These are phyloP conservation scores for Entomortierella beljakovae DNA, from an alignment of 192 early-diverging fungal species.

Conservation along the genomic window DNA sequence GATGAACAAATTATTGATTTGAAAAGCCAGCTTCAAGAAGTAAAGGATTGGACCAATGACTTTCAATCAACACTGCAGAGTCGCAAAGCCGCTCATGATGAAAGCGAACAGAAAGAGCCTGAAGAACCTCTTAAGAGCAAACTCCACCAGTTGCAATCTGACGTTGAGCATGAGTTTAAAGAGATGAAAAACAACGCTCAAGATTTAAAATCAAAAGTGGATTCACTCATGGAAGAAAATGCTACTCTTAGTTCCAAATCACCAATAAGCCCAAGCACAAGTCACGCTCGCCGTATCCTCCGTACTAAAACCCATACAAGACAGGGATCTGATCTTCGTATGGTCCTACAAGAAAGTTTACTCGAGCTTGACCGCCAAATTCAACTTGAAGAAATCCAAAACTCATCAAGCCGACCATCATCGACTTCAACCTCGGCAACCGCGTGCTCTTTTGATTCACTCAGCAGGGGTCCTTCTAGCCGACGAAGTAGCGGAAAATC, in stretches of 20 bases:
- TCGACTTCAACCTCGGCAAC: slow-evolving; percentile 8
- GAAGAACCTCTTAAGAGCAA: slow-evolving; percentile 1
- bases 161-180: slow-evolving; percentile 31
- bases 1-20: slow-evolving; percentile 15
- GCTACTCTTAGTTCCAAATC: neutral
- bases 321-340: slow-evolving; percentile 8
- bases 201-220: slow-evolving; percentile 4
- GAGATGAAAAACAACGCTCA: slow-evolving; percentile 2
- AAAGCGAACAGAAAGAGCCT: neutral
- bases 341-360: slow-evolving; percentile 28
- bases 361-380: slow-evolving; percentile 32
- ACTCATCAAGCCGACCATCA: neutral
- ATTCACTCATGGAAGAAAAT: slow-evolving; percentile 13
- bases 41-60: slow-evolving; percentile 21
- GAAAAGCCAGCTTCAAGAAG: slow-evolving; percentile 6
- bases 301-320: neutral
- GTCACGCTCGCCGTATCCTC: neutral
- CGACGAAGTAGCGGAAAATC: neutral
- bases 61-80: slow-evolving; percentile 7
- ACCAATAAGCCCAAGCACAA: neutral
- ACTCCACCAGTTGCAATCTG: slow-evolving; percentile 16
- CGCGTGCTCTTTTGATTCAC: neutral
- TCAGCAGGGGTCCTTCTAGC: neutral
- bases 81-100: neutral
- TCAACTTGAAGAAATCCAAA: slow-evolving; percentile 2